These are phyloP conservation scores for Uromyces viciae-fabae DNA, from an alignment of 1,284 basidiomycete genomes.

Conservation along the genomic window DNA sequence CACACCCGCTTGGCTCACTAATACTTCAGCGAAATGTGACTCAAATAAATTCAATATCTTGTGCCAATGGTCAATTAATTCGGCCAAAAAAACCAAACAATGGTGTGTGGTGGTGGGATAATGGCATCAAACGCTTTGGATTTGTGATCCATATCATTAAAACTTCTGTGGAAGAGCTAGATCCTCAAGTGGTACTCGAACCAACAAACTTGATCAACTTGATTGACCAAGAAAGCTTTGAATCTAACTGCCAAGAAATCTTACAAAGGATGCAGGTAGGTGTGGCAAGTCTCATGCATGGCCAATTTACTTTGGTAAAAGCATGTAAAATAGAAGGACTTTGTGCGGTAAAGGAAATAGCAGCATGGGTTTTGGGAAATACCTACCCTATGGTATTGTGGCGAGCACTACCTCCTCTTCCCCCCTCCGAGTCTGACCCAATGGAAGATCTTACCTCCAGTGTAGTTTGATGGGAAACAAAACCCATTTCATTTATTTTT, in stretches of 20 bases:
- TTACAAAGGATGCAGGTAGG: not conserved
- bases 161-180: not conserved
- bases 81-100: not conserved
- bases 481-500: no score
- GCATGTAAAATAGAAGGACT: no score
- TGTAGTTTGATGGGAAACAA: no score
- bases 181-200: not conserved
- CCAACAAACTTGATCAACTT: not conserved
- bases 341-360: no score
- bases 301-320: not conserved
- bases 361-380: no score
- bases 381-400: no score
- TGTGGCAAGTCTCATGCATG: not conserved
- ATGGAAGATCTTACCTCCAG: no score
- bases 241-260: not conserved
- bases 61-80: not conserved
- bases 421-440: no score
- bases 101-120: not conserved
- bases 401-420: no score
- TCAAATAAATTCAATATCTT: not conserved
- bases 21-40: not conserved
- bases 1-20: not conserved
- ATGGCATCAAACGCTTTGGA: not conserved
- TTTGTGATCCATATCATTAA: not conserved
- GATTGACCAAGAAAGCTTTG: not conserved